phyloP scores from a whole-genome alignment of 805 yeast species.

The Candida boidinii region DNA sequence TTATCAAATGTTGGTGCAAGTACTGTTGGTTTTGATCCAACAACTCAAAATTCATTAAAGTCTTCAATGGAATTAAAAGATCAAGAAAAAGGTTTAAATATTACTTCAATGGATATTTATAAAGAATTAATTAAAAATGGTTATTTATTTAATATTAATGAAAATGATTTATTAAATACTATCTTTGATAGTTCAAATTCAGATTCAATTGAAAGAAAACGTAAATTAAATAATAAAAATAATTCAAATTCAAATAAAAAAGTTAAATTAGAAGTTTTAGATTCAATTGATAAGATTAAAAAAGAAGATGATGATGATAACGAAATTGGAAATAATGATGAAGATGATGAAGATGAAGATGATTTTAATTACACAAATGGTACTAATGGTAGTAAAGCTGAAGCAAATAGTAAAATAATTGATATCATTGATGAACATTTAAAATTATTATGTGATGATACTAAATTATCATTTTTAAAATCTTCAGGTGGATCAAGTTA shows the following conservation, averaged over 20 bases:
- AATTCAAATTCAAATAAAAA: slow-evolving; percentile 9
- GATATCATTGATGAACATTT: slow-evolving; percentile 43
- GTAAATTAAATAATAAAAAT: slow-evolving; percentile 4
- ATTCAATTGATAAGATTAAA: slow-evolving; percentile 19
- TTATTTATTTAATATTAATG: slow-evolving; percentile 25
- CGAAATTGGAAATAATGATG: slow-evolving; percentile 17
- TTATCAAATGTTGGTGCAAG: slow-evolving; percentile 23
- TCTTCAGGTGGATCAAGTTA: slow-evolving; percentile 43
- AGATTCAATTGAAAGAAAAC: slow-evolving; percentile 12
- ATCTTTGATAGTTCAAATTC: slow-evolving; percentile 25
- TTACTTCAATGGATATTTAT: slow-evolving; percentile 35
- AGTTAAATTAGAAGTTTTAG: slow-evolving; percentile 20
- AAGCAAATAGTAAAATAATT: neutral
- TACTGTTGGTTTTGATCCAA: slow-evolving; percentile 25
- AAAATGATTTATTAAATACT: slow-evolving; percentile 25
- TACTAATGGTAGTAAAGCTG: neutral
- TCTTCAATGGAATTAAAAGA: slow-evolving; percentile 24
- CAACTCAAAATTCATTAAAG: slow-evolving; percentile 12
- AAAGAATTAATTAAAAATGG: slow-evolving; percentile 21
- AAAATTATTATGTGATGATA: slow-evolving; percentile 47
- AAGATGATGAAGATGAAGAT: slow-evolving; percentile 2
- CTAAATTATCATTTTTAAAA: slow-evolving; percentile 48
- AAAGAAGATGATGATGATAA: slow-evolving; percentile 21
- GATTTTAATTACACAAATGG: slow-evolving; percentile 1
- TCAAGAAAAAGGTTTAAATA: slow-evolving; percentile 25